phyloP scores from a whole-genome alignment of 139 green algal species.

The Picochlorum costavermella region DNA sequence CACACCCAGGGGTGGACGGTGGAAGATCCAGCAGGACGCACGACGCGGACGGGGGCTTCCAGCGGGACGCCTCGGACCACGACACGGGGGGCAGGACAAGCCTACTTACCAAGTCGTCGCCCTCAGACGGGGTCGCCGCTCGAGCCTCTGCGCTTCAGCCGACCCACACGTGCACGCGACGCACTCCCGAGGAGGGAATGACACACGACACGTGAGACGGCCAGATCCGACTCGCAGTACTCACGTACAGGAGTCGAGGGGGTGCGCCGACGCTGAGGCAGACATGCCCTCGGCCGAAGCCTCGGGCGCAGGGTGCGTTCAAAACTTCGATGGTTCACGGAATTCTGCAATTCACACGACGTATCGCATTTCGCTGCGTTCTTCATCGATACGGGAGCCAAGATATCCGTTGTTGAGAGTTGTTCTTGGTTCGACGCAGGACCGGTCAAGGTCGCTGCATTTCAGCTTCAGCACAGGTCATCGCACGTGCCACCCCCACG shows the following conservation, averaged over 20 bases:
- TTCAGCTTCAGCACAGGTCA: no score
- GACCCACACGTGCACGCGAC: no score
- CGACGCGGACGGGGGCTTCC: no score
- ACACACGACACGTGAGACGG: not conserved
- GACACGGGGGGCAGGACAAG: not conserved
- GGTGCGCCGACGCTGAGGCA: constrained; percentile 74
- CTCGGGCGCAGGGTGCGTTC: constrained; percentile 84
- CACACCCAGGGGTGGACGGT: no score
- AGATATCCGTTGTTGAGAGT: constrained; percentile 68
- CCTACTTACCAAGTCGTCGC: constrained; percentile 38
- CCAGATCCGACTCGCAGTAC: not conserved
- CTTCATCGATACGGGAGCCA: constrained; percentile 87
- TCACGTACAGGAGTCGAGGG: constrained; percentile 36
- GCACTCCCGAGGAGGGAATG: no score
- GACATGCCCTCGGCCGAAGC: constrained; percentile 71
- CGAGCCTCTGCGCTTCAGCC: constrained; percentile 34
- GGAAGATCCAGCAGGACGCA: no score
- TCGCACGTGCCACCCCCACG: no score
- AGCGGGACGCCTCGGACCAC: not conserved
- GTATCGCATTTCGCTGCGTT: constrained; percentile 93
- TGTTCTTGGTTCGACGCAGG: constrained; percentile 41
- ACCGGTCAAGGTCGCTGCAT: no score
- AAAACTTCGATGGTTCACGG: constrained; percentile 90
- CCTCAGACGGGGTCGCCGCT: constrained; percentile 29
- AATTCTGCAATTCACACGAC: constrained; percentile 91